A percentile compares a stretch with the other conserved stretches of the same genome.
phyloP scores from a whole-genome alignment of 179 eudicot species.

The Carnegiea gigantea region DNA sequence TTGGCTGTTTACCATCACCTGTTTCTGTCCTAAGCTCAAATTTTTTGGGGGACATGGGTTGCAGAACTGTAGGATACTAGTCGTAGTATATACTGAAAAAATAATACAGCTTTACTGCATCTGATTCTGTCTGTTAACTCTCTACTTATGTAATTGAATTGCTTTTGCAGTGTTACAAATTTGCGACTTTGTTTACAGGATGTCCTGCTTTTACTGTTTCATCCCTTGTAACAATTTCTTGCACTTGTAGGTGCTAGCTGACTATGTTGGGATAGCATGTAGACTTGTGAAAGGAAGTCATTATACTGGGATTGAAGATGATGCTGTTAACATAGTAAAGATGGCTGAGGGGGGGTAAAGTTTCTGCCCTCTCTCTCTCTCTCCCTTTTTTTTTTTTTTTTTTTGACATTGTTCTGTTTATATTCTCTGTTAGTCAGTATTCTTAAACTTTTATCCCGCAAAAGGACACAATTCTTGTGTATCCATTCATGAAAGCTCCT shows the following conservation, averaged over 20 bases:
- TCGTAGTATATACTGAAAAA: not conserved
- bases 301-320: constrained; percentile 90
- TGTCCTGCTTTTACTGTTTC: constrained; percentile 20
- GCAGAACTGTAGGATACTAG: not conserved
- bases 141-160: constrained; percentile 2
- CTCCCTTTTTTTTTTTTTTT: not conserved
- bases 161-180: not conserved
- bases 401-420: not conserved
- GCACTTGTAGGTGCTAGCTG: constrained; percentile 76
- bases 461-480: not conserved
- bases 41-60: too few species aligned
- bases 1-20: not conserved
- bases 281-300: constrained; percentile 93
- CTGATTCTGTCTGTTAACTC: constrained; percentile 5
- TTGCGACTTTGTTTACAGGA: not conserved
- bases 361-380: not conserved
- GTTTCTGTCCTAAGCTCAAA: not conserved
- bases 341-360: constrained; percentile 71
- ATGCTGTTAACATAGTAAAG: constrained; percentile 88
- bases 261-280: constrained; percentile 84
- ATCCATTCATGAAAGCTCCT: not conserved
- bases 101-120: not conserved
- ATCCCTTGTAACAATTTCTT: constrained; percentile 14
- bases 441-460: not conserved
- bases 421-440: constrained; percentile 7